A percentile compares a stretch with the other conserved stretches of the same genome.
phyloP scores from a whole-genome alignment of 257 asterid genomes.

The Gentiana straminea region DNA sequence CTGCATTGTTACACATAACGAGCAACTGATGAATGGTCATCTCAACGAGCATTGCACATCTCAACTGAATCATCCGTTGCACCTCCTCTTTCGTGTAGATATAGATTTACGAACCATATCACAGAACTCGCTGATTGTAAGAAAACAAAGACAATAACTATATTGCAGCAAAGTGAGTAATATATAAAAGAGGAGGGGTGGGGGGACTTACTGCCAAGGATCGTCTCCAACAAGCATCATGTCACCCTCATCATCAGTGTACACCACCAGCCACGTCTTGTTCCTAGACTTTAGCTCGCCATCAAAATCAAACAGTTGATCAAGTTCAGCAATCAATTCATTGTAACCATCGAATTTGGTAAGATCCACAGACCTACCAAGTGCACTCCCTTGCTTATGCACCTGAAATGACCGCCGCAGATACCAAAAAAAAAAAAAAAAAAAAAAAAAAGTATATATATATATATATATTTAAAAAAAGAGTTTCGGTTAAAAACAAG shows the following conservation, averaged over 20 bases:
- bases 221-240: constrained; percentile 99
- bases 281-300: constrained; percentile 59
- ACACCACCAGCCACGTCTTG: constrained; percentile 81
- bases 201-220: constrained; percentile 77
- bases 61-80: constrained; percentile 66
- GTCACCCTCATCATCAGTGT: constrained; percentile 90
- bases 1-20: too few species aligned
- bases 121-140: constrained; percentile 60
- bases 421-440: too few species aligned
- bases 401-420: constrained; percentile 36
- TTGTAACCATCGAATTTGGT: constrained; percentile 62
- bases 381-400: constrained; percentile 86
- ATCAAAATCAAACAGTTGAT: constrained; percentile 60
- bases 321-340: constrained; percentile 62
- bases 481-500: neutral
- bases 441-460: too few species aligned
- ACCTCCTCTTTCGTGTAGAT: constrained; percentile 78
- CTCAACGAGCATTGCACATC: too few species aligned
- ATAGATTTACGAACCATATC: constrained; percentile 70
- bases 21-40: too few species aligned
- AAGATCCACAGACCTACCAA: constrained; percentile 93
- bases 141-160: neutral
- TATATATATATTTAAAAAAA: too few species aligned
- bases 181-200: too few species aligned
- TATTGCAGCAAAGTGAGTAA: neutral